These are phyloP conservation scores for Xylaria sp. DNA, from an alignment of 2,329 filamentous ascomycete genomes.

Conservation along the genomic window DNA sequence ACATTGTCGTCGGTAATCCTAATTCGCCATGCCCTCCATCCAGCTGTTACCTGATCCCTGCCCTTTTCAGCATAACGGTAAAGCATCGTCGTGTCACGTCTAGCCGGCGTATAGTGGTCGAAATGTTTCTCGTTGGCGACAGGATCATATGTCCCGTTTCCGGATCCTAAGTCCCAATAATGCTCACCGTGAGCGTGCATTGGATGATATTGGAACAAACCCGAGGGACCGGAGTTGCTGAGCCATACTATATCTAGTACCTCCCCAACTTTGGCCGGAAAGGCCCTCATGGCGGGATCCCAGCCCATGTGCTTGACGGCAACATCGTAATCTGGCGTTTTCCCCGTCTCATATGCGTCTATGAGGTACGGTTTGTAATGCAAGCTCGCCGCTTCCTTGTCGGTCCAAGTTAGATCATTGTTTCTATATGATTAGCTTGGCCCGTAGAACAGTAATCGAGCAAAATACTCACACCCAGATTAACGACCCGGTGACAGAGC, in stretches of 20 bases:
- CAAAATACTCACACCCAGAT: conserved; percentile 51
- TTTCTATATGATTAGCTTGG: conserved; percentile 43
- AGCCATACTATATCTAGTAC: conserved; percentile 65
- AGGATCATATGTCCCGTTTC: conserved; percentile 64
- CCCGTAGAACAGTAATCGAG: background rate
- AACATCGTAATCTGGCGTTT: conserved; percentile 63
- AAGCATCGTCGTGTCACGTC: conserved; percentile 64
- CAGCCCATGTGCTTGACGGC: conserved; percentile 64
- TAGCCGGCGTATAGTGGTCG: conserved; percentile 52
- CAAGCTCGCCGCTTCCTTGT: conserved; percentile 45
- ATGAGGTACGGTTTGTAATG: conserved; percentile 60
- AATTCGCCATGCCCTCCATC: conserved; percentile 72
- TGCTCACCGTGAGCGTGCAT: conserved; percentile 67
- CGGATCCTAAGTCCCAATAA: conserved; percentile 64
- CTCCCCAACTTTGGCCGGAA: conserved; percentile 66
- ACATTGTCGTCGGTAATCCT: conserved; percentile 57
- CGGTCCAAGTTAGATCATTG: conserved; percentile 60
- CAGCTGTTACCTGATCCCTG: conserved; percentile 55
- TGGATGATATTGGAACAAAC: conserved; percentile 61
- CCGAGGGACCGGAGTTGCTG: conserved; percentile 53
- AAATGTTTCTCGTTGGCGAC: conserved; percentile 58
- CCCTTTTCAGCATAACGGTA: conserved; percentile 63
- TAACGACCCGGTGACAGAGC: conserved; percentile 48
- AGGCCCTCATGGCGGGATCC: conserved; percentile 63
- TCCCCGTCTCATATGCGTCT: conserved; percentile 62